Base-by-base conservation (phyloP, 768 basidiomycete genomes). In the Naematelia encephala region DNA sequence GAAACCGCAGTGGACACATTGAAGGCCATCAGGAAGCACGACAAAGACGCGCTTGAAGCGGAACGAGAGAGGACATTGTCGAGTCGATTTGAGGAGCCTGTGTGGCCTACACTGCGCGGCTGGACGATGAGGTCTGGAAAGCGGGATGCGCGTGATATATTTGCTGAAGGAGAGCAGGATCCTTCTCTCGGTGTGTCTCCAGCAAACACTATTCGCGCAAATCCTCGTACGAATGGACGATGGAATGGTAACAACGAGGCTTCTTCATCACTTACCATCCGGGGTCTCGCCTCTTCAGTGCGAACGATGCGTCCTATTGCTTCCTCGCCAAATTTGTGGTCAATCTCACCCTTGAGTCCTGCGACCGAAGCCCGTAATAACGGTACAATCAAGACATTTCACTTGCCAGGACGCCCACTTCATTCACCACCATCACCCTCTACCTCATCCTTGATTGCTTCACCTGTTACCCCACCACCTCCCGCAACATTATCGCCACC, bases 251-350 rank as follows among this genome's bases (percentile, higher is more conserved):
- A 10, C 3, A 14, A 50, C 22, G 12, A 50, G n/a, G 48, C 25
- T 5, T 50, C 48, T 25, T 27, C 22, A 42, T 26, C 50, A 43
- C 51, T 52, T 25, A 51, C 39, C 23, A 51, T 47, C 29, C 29
- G 56, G 23, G 47, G 54, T 23, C 47, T 56, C 8, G 56, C 61
- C 16, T 54, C 56, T 5, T 8, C 27, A 16, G 22, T 27, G 5
- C n/a, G 59, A 44, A 50, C 61, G 12, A 30, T 67, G 1, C 56
- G 62, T n/a, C 43, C 66, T 5, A 46, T 63, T 23, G 52, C 62
- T 5, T 61, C 66, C 5, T 61, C 66, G 5, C 62, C 62, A 0
- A 51, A 62, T 23, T 48, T 60, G 26, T 23, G 43, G 5, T 48
- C 46, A 16, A 29, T 26, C 25, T 23, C 42, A 25, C 34, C 54